Percentiles rank a stretch among this genome's conserved stretches.
Conservation (phyloP, 169 alveolate species). For the Fabrea salina region DNA sequence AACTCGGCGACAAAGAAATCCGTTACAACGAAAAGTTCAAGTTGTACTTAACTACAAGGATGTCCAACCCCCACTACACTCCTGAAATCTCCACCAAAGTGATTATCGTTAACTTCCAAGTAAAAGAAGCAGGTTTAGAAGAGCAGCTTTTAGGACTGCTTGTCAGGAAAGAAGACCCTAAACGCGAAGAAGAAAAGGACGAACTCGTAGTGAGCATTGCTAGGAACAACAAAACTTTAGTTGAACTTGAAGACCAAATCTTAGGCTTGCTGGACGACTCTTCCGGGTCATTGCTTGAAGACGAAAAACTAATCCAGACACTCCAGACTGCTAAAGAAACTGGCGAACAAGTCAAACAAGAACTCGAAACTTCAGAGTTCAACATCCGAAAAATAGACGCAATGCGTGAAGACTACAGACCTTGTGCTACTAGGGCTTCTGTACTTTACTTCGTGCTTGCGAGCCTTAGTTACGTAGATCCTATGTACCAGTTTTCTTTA, state of each 20-base stretch:
- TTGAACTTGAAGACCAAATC: conserved; percentile 91
- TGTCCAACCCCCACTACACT: conserved; percentile 92
- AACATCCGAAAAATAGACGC: conserved; percentile 80
- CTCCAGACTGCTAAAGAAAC: conserved; percentile 77
- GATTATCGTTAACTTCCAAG: conserved; percentile 90
- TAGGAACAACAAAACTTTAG: conserved; percentile 83
- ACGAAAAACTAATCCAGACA: conserved; percentile 86
- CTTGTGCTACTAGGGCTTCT: conserved; percentile 90
- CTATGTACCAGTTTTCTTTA: conserved; percentile 93
- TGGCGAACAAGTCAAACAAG: conserved; percentile 72
- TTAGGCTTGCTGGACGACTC: conserved; percentile 85
- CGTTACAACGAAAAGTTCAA: conserved; percentile 86
- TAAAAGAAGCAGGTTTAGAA: conserved; percentile 90
- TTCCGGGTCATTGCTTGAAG: conserved; percentile 90
- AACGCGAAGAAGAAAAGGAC: conserved; percentile 87
- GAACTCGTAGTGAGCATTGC: conserved; percentile 88
- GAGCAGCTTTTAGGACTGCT: conserved; percentile 89
- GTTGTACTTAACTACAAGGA: conserved; percentile 92
- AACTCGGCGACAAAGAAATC: conserved; percentile 86
- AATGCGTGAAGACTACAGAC: conserved; percentile 89
- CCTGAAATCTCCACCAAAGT: conserved; percentile 93
- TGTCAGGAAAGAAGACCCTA: conserved; percentile 89
- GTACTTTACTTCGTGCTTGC: conserved; percentile 89
- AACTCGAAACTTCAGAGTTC: conserved; percentile 57
- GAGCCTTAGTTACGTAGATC: conserved; percentile 87